phyloP scores from a whole-genome alignment of 179 eudicot species.

The Actinidia chinensis region DNA sequence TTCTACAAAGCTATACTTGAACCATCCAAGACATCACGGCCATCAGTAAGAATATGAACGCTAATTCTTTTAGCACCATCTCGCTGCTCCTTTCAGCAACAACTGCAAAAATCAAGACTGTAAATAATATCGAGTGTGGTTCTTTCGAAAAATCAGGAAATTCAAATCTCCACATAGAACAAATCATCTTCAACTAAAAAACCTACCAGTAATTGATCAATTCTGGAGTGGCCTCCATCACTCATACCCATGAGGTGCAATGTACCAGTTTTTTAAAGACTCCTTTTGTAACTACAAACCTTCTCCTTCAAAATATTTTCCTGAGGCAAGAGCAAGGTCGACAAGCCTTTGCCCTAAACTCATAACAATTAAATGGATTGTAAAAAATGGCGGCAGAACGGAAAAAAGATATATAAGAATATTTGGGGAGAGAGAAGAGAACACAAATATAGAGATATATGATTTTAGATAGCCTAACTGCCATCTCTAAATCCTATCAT shows the following conservation, averaged over 20 bases:
- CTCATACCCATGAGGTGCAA: conserved; percentile 82
- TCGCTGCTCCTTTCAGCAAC: conserved; percentile 75
- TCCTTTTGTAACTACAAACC: conserved; percentile 74
- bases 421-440: too few species aligned
- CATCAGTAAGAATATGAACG: conserved; percentile 81
- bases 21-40: conserved; percentile 95
- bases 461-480: too few species aligned
- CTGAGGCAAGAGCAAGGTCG: conserved; percentile 77
- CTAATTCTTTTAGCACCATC: conserved; percentile 78
- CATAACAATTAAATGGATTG: too few species aligned
- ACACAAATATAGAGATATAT: too few species aligned
- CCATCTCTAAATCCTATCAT: too few species aligned
- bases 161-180: too few species aligned
- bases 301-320: conserved; percentile 67
- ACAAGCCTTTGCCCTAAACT: conserved; percentile 90
- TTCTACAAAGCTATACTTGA: conserved; percentile 77
- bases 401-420: too few species aligned
- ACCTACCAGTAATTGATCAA: conserved; percentile 78
- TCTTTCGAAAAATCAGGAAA: too few species aligned
- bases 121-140: too few species aligned
- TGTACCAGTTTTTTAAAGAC: conserved; percentile 55
- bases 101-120: too few species aligned
- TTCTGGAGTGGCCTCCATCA: conserved; percentile 91
- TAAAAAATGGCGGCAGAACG: too few species aligned
- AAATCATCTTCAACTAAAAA: conserved; percentile 9